Conservation (phyloP, 2,329 filamentous ascomycete species). For the Aspergillus tanneri region DNA sequence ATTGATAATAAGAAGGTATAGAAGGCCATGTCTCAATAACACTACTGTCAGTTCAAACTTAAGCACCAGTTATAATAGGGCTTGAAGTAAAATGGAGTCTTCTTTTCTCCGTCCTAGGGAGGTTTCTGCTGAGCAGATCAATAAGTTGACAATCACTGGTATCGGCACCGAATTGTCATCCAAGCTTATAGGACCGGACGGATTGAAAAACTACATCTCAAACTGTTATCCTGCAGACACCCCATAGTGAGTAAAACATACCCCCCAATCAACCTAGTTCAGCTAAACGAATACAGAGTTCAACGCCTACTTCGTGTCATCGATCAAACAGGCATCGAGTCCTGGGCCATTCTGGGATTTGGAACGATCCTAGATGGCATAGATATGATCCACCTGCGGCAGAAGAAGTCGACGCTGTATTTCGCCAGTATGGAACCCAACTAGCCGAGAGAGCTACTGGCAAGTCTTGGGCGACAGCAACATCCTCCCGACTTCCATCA, state of each 20-base stretch:
- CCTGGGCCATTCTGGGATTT: neutral
- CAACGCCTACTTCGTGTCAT: neutral
- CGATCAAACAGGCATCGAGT: neutral
- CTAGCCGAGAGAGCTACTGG: neutral
- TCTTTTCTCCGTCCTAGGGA: too few species aligned
- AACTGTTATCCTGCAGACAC: neutral
- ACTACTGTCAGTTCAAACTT: too few species aligned
- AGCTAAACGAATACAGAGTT: neutral
- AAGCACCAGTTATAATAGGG: too few species aligned
- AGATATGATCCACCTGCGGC: neutral
- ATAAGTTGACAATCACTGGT: slow-evolving; percentile 1
- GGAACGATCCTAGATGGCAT: neutral
- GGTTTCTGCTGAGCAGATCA: too few species aligned
- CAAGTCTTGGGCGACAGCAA: slow-evolving; percentile 4
- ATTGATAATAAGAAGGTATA: too few species aligned
- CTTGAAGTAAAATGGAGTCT: too few species aligned
- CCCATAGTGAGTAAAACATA: neutral
- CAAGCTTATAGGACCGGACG: neutral
- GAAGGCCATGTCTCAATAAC: too few species aligned
- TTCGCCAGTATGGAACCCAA: slow-evolving; percentile 1
- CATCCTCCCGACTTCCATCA: neutral
- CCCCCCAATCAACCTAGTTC: too few species aligned
- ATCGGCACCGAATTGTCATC: slow-evolving; percentile 4
- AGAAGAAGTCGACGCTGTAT: neutral
- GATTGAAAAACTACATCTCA: neutral